These are phyloP conservation scores for Papiliotrema laurentii DNA, from an alignment of 1,284 basidiomycete genomes.

Conservation along the genomic window DNA sequence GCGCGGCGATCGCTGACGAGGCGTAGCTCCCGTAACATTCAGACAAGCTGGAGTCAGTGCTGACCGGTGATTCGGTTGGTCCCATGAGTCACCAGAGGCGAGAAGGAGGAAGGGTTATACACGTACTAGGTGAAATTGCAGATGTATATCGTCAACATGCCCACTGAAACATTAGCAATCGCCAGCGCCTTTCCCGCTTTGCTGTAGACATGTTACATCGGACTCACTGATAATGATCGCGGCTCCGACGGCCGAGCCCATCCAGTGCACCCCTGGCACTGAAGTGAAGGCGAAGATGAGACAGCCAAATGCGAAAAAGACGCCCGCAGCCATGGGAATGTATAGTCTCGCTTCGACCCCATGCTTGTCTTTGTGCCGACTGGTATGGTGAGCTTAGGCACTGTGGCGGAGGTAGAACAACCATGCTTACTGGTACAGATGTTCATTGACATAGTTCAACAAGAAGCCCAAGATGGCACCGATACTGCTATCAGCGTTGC, in stretches of 20 bases:
- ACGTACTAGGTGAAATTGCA: conserved; percentile 40
- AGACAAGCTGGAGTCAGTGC: conserved; percentile 14
- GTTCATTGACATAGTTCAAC: conserved; percentile 62
- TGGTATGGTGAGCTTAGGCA: conserved; percentile 30
- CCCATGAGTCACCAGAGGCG: conserved; percentile 17
- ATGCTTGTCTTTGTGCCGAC: conserved; percentile 54
- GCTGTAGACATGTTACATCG: background rate
- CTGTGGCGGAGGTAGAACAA: too few relatives aligned
- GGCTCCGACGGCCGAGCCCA: conserved; percentile 52
- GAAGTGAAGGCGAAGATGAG: conserved; percentile 51
- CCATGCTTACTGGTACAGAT: conserved; percentile 51
- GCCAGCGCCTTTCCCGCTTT: background rate
- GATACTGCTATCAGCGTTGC: conserved; percentile 50
- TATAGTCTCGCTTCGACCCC: conserved; percentile 73
- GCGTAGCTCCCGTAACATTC: conserved; percentile 36
- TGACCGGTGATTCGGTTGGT: conserved; percentile 10
- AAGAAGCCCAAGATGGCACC: conserved; percentile 59
- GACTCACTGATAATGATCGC: conserved; percentile 51
- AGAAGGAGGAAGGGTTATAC: background rate
- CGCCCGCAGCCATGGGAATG: conserved; percentile 59
- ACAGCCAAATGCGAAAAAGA: conserved; percentile 62
- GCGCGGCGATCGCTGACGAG: conserved; percentile 24
- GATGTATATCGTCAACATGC: conserved; percentile 32
- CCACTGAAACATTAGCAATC: conserved; percentile 1
- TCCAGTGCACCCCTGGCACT: conserved; percentile 29